Base-by-base conservation (phyloP, 2,329 filamentous ascomycete genomes). In the Paramyrothecium roridum region DNA sequence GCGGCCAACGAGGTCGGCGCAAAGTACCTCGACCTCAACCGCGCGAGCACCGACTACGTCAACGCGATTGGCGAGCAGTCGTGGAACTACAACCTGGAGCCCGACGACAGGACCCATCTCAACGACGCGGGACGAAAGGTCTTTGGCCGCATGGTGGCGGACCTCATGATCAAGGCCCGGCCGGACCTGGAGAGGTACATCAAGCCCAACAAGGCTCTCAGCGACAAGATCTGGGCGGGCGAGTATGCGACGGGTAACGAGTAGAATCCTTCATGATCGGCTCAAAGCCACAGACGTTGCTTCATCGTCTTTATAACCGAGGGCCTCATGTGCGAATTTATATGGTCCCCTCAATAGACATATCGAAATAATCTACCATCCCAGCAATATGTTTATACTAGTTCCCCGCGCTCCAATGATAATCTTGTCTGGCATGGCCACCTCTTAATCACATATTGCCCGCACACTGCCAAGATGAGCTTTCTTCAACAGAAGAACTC, bases 111-210 rank as follows among this genome's bases (percentile, higher is more conserved):
- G 48, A 86, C 82, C 3, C 83, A 86, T 68, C 61, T 86, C 37
- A 85, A 83, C 63, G 63, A 64, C 3, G 70, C 72, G 57, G 83
- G 83, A 0, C 76, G 72, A 23, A 68, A 77, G 2, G 80, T 86
- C 1, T 86, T 86, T 67, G 77, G 80, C 1, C 74, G 80, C 47
- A 73, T 86, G 63, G 78, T 85, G 21, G 77, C 77, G 3, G 79
- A 82, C 56, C 66, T 86, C 2, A 60, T 80, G 30, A 59, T 77
- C 10, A 56, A 59, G 26, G 63, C 56, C 20, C 50, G 59, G 16
- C 56, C 60, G 0, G 58, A 57, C 2, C 54, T 72, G 26, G 55
- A 56, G 12, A 17, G 34, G 8, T 70, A 61, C 56, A 58, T 72
- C 19, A 53, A 50, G 7, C 57, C 61, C 4, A 66, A 73, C 48